Evolutionary conservation across 495 filamentous ascomycete species (phyloP).

Genomic region (Penicillium canescens): DNA sequence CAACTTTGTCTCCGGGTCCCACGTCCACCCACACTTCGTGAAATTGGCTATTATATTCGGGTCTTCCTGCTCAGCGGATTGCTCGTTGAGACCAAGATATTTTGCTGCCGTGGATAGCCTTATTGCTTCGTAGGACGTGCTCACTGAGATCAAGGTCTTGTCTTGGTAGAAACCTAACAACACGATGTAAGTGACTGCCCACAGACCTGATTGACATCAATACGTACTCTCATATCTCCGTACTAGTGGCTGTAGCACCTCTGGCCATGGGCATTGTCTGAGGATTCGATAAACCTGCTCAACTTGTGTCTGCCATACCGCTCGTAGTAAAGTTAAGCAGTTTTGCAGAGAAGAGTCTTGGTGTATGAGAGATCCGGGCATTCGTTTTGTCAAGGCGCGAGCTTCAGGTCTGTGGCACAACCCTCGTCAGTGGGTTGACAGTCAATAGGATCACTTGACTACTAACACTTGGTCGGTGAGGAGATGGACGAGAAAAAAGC

Average conservation of each 20-base stretch:
- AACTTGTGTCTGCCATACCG: constrained; percentile 51
- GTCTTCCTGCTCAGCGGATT: constrained; percentile 31
- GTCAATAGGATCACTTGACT: neutral
- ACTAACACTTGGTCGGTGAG: constrained; percentile 53
- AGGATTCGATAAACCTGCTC: constrained; percentile 43
- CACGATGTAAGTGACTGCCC: neutral
- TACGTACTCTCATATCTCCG: constrained; percentile 44
- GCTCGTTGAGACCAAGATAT: constrained; percentile 46
- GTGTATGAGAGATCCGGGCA: constrained; percentile 38
- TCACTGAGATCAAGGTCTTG: constrained; percentile 48
- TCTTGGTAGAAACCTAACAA: constrained; percentile 45
- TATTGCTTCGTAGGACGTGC: constrained; percentile 51
- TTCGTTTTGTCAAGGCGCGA: constrained; percentile 50
- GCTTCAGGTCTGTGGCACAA: constrained; percentile 46
- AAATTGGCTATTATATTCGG: constrained; percentile 37
- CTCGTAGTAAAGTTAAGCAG: constrained; percentile 45
- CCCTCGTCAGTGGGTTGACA: neutral
- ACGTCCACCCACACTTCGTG: constrained; percentile 46
- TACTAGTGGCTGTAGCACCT: constrained; percentile 37
- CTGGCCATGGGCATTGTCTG: constrained; percentile 44
- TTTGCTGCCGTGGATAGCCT: constrained; percentile 41
- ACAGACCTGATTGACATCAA: neutral
- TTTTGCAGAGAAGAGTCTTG: constrained; percentile 45
- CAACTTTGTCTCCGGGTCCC: constrained; percentile 40
- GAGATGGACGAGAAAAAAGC: constrained; percentile 53